phyloP scores from a whole-genome alignment of 2,329 filamentous ascomycete species.

The Trichophyton benhamiae region DNA sequence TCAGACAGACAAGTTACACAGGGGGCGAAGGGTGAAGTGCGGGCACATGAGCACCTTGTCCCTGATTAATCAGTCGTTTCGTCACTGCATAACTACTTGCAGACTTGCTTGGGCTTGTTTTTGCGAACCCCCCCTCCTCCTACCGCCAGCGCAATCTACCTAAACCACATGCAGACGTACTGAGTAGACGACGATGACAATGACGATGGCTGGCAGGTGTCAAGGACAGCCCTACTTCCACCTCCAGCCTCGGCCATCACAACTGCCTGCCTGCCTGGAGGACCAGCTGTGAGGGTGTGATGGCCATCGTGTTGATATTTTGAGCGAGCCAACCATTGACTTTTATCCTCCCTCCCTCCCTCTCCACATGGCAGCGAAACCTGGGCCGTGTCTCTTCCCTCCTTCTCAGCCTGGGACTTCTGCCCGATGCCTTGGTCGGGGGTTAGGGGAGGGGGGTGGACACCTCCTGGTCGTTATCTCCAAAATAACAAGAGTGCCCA shows the following conservation, averaged over 20 bases:
- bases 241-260: not conserved
- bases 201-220: not conserved
- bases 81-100: not conserved
- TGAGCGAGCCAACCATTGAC: not conserved
- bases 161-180: not conserved
- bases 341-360: not conserved
- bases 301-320: not conserved
- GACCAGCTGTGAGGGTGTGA: not conserved
- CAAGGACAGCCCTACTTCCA: not conserved
- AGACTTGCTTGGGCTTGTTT: not conserved
- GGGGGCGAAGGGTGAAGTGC: not conserved
- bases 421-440: not conserved
- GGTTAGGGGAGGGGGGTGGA: not conserved
- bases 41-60: not conserved
- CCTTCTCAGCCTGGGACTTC: not conserved
- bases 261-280: not conserved
- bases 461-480: not conserved
- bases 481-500: too few relatives aligned
- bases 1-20: constrained; percentile 3
- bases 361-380: not conserved
- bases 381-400: not conserved
- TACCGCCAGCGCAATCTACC: not conserved
- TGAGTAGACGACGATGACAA: too few relatives aligned
- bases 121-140: not conserved
- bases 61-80: not conserved